Evolutionary conservation across 2,329 filamentous ascomycete genomes (phyloP).

Genomic region (Fusarium sp.): DNA sequence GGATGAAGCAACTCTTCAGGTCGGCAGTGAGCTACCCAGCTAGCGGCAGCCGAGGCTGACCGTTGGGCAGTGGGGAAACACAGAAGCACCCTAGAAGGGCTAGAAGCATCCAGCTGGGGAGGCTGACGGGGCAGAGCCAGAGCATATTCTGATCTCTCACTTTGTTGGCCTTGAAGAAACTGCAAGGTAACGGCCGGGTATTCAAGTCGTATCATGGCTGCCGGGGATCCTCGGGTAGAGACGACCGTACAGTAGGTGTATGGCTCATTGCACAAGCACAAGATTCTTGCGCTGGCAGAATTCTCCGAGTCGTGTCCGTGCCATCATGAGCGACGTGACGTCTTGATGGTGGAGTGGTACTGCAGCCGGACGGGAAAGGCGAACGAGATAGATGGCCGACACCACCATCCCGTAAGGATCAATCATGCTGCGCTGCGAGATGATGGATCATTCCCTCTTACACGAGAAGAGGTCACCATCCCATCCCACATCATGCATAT

Average conservation of each 20-base stretch:
- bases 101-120: conserved; percentile 7
- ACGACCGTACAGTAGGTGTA: not conserved
- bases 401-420: not conserved
- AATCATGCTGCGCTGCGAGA: not conserved
- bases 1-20: conserved; percentile 15
- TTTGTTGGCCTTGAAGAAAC: not conserved
- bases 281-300: conserved; percentile 37
- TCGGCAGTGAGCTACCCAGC: not conserved
- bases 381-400: conserved; percentile 2
- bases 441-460: not conserved
- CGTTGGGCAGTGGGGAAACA: conserved; percentile 18
- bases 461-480: not conserved
- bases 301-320: conserved; percentile 42
- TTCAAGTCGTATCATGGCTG: not conserved
- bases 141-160: not conserved
- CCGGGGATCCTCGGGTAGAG: conserved; percentile 20
- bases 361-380: conserved; percentile 7
- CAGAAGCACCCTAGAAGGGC: conserved; percentile 12
- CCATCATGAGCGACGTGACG: conserved; percentile 32
- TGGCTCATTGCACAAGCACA: conserved; percentile 36
- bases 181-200: not conserved
- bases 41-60: conserved; percentile 11
- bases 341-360: conserved; percentile 15
- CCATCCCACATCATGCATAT: not conserved
- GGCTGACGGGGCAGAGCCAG: conserved; percentile 4